Base-by-base conservation (phyloP, 2,329 filamentous ascomycete genomes). In the Daldinia eschscholtzii region DNA sequence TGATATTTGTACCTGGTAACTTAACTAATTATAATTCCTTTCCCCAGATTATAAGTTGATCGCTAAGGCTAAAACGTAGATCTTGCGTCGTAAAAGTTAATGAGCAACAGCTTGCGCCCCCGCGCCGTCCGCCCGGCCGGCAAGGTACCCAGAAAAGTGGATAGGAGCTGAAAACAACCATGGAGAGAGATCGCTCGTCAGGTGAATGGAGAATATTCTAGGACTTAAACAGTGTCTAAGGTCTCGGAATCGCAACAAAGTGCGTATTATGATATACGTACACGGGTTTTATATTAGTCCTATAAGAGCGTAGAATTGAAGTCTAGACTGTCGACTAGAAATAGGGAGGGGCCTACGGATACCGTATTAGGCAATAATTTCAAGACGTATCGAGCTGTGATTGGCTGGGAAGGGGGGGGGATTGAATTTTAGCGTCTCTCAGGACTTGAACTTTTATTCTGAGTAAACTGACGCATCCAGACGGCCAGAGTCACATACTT, bases 341-440 rank as follows among this genome's bases (percentile, higher is more conserved):
- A 23, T 18, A 12, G 42, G 42, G 18, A 50, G 6, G 35, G 35
- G 10, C 9, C 10, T 39, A 39, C 10, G 2, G 9, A 13, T 52
- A 12, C 46, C 28, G 46, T 52, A 52, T 52, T 52, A 52, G 46
- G 46, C 46, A 52, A 52, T 52, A 52, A 28, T 30, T 42, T 2
- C 3, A 33, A 9, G n/a, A 7, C 1, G 30, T 52, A 9, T 4
- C 13, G 46, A 15, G 26, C 26, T 33, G 28, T 52, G 46, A 52
- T 52, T 52, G 46, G 46, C 28, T 52, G 2, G n/a, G 20, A 5
- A 5, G 7, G 4, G 2, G n/a, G 20, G 4, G 9, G 7, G 4
- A 4, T 26, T 7, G 18, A 9, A 15, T 23, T 52, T 30, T 33
- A 18, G 28, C 15, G n/a, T 52, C 15, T 6, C 26, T 50, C 23